Percentiles rank a stretch among this genome's conserved stretches.
phyloP scores from a whole-genome alignment of 2,329 filamentous ascomycete genomes.

The Corinectria fuckeliana region DNA sequence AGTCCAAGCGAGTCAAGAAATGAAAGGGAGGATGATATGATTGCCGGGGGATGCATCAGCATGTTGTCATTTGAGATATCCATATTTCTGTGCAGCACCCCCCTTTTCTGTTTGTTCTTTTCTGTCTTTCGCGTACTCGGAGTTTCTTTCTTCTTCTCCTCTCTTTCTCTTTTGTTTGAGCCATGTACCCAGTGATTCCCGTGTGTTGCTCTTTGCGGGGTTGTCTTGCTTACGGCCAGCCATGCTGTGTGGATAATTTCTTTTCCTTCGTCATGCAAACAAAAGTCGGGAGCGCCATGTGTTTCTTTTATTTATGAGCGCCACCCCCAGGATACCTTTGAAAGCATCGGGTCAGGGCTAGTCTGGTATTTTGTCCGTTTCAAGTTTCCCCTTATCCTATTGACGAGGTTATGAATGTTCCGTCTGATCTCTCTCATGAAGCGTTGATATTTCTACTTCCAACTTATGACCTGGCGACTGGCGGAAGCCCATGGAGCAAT shows the following conservation, averaged over 20 bases:
- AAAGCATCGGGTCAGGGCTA: constrained; percentile 35
- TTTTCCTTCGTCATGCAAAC: constrained; percentile 24
- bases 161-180: constrained; percentile 34
- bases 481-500: constrained; percentile 33
- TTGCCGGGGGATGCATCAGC: constrained; percentile 25
- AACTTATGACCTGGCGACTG: constrained; percentile 34
- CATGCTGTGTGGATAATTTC: constrained; percentile 31
- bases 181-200: constrained; percentile 33
- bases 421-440: constrained; percentile 33
- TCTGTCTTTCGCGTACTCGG: constrained; percentile 30
- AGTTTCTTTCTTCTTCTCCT: constrained; percentile 28
- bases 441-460: constrained; percentile 35
- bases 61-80: constrained; percentile 33
- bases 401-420: constrained; percentile 38
- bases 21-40: constrained; percentile 33
- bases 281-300: constrained; percentile 38
- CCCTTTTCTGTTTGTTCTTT: constrained; percentile 31
- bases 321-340: constrained; percentile 40
- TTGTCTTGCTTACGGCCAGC: constrained; percentile 39
- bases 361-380: constrained; percentile 33
- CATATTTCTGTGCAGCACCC: constrained; percentile 25
- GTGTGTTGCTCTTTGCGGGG: constrained; percentile 31
- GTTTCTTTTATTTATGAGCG: constrained; percentile 38
- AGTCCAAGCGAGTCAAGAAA: constrained; percentile 32
- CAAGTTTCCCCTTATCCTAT: constrained; percentile 28